Evolutionary conservation across 2,329 filamentous ascomycete genomes (phyloP).

Genomic region (Curvularia sp.): DNA sequence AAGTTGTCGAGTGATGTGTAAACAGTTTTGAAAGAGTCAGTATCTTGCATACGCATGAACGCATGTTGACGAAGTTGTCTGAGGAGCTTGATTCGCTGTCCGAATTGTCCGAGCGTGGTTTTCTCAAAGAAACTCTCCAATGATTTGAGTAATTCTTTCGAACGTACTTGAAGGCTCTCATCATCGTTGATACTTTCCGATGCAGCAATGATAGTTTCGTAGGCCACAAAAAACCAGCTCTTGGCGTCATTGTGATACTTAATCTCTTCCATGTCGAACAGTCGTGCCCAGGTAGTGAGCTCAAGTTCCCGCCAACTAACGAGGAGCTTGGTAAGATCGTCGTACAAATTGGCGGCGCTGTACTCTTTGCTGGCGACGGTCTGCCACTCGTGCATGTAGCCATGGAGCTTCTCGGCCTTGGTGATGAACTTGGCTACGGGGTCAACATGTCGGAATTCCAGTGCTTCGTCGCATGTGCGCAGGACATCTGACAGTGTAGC

Average conservation of each 20-base stretch:
- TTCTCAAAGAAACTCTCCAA: conserved; percentile 80
- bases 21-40: conserved; percentile 59
- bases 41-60: conserved; percentile 64
- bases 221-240: conserved; percentile 96
- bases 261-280: conserved; percentile 83
- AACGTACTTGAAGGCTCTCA: conserved; percentile 68
- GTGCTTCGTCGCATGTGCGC: conserved; percentile 73
- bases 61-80: conserved; percentile 69
- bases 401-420: conserved; percentile 85
- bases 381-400: conserved; percentile 91
- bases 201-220: conserved; percentile 82
- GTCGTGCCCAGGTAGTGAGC: conserved; percentile 85
- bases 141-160: conserved; percentile 73
- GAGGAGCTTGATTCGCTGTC: conserved; percentile 74
- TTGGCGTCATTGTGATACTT: conserved; percentile 79
- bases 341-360: conserved; percentile 72
- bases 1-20: conserved; percentile 75
- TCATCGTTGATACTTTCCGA: conserved; percentile 69
- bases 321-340: conserved; percentile 79
- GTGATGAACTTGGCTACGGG: conserved; percentile 86
- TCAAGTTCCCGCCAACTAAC: conserved; percentile 91
- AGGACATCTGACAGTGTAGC: conserved; percentile 83
- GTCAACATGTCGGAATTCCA: conserved; percentile 78
- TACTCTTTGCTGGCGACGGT: conserved; percentile 84
- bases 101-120: conserved; percentile 82